Conservation (phyloP, 2,329 filamentous ascomycete genomes). For the Rhexocercosporidium sp. region DNA sequence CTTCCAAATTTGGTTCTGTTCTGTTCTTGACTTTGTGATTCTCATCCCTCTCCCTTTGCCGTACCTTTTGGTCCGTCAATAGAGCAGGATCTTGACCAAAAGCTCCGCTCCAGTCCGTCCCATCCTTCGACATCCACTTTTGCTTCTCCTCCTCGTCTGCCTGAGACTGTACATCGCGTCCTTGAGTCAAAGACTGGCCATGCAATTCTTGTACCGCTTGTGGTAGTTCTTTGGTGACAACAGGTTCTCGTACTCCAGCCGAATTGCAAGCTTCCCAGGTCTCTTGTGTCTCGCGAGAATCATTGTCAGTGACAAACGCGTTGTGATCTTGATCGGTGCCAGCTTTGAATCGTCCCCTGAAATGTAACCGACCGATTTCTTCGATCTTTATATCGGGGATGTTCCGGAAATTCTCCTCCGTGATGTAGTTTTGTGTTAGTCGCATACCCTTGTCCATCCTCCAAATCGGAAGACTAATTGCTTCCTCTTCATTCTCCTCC, state of each 20-base stretch:
- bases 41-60: conserved; percentile 16
- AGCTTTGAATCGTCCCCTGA: conserved; percentile 83
- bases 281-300: conserved; percentile 91
- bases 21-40: neutral
- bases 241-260: conserved; percentile 78
- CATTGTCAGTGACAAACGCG: conserved; percentile 82
- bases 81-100: conserved; percentile 76
- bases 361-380: conserved; percentile 81
- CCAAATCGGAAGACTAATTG: conserved; percentile 92
- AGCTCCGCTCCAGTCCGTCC: conserved; percentile 84
- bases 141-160: conserved; percentile 74
- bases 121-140: conserved; percentile 79
- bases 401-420: conserved; percentile 71
- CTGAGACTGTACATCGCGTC: conserved; percentile 79
- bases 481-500: conserved; percentile 75
- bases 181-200: conserved; percentile 78
- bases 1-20: conserved; percentile 40
- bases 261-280: conserved; percentile 91
- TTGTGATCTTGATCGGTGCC: conserved; percentile 89
- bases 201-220: conserved; percentile 76
- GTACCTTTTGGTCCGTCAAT: conserved; percentile 30
- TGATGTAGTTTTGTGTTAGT: conserved; percentile 91
- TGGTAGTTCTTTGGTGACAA: conserved; percentile 76
- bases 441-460: conserved; percentile 75
- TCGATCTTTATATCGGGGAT: conserved; percentile 78